Conservation (phyloP, 2,329 filamentous ascomycete species). For the Hypoxylon sp. region DNA sequence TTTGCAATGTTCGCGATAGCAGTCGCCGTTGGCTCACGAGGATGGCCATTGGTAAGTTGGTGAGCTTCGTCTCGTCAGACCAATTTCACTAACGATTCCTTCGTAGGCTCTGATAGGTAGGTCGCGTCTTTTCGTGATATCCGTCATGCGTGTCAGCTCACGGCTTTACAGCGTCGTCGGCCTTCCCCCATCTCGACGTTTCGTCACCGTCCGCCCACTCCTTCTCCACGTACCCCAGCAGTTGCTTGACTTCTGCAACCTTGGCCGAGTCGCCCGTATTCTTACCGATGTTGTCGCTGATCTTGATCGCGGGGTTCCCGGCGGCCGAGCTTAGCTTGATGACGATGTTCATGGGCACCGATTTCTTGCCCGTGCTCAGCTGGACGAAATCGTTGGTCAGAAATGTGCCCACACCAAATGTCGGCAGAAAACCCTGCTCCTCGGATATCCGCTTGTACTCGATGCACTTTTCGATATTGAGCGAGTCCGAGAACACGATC, state of each 20-base stretch:
- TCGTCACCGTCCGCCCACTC: conserved; percentile 87
- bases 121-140: not conserved
- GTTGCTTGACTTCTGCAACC: conserved; percentile 82
- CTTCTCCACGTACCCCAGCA: conserved; percentile 86
- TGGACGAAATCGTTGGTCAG: conserved; percentile 94
- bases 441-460: conserved; percentile 89
- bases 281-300: conserved; percentile 90
- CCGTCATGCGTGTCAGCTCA: conserved; percentile 2
- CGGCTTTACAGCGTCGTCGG: conserved; percentile 24
- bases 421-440: conserved; percentile 79
- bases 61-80: no score
- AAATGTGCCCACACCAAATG: conserved; percentile 94
- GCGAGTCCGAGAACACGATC: conserved; percentile 93
- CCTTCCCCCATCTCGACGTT: conserved; percentile 77
- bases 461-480: conserved; percentile 89
- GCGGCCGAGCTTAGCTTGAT: conserved; percentile 92
- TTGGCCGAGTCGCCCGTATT: conserved; percentile 88
- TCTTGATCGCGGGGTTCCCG: conserved; percentile 86
- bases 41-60: no score
- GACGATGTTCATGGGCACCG: conserved; percentile 92
- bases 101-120: not conserved
- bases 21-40: no score
- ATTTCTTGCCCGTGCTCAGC: conserved; percentile 77
- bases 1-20: no score
- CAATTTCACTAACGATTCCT: no score